Evolutionary conservation across 2,329 filamentous ascomycete species (phyloP).

Genomic region (Pyrenochaeta sp.): DNA sequence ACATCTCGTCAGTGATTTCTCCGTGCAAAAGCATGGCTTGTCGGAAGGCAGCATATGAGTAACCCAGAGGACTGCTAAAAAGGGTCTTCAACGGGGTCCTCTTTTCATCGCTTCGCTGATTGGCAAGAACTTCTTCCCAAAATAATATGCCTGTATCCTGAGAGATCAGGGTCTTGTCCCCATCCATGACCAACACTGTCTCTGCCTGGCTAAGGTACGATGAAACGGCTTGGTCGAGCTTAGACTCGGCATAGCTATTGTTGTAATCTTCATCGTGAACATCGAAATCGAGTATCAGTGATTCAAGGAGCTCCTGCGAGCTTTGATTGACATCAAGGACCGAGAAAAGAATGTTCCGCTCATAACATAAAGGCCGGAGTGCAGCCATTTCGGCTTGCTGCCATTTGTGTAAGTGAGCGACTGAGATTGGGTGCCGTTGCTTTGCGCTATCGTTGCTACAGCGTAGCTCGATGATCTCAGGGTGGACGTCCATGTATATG

Average conservation of each 20-base stretch:
- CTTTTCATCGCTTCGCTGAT: background rate
- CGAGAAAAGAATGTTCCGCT: constrained; percentile 59
- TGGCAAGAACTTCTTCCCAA: constrained; percentile 49
- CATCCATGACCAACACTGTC: constrained; percentile 66
- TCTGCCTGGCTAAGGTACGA: constrained; percentile 33
- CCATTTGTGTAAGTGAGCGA: constrained; percentile 58
- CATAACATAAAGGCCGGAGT: constrained; percentile 56
- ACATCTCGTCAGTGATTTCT: constrained; percentile 53
- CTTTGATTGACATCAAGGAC: constrained; percentile 17
- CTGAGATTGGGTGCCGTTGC: constrained; percentile 45
- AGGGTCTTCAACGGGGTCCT: constrained; percentile 51
- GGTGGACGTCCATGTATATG: constrained; percentile 61
- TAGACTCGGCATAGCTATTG: constrained; percentile 30
- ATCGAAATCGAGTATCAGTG: constrained; percentile 51
- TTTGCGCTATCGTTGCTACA: constrained; percentile 51
- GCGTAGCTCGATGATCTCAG: constrained; percentile 50
- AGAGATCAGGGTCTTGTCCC: constrained; percentile 63
- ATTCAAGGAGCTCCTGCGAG: constrained; percentile 18
- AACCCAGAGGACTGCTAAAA: constrained; percentile 58
- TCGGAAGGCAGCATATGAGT: constrained; percentile 64
- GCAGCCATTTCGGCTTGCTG: constrained; percentile 55
- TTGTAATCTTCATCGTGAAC: constrained; percentile 54
- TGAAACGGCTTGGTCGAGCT: constrained; percentile 49
- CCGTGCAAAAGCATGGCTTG: constrained; percentile 65
- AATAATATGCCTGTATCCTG: constrained; percentile 62